A percentile compares a stretch with the other conserved stretches of the same genome.
Evolutionary conservation across 2,329 filamentous ascomycete genomes (phyloP).

Genomic region (Uncinocarpus reesii): DNA sequence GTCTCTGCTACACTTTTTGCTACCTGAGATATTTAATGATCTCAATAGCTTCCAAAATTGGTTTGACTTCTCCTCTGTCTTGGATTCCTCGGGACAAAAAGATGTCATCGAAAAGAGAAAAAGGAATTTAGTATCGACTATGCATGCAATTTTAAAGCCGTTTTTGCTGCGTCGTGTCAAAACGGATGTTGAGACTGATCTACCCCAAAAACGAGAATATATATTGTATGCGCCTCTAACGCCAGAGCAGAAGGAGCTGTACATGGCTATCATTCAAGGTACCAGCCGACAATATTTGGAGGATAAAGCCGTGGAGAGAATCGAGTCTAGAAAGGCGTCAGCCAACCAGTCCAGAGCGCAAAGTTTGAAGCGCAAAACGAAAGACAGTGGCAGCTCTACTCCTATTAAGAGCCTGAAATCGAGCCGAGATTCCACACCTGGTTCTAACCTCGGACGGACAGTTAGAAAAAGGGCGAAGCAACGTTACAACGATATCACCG

Average conservation of each 20-base stretch:
- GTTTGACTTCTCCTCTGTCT: constrained; percentile 92
- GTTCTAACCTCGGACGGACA: constrained; percentile 41
- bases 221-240: constrained; percentile 90
- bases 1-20: constrained; percentile 85
- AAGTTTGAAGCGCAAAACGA: constrained; percentile 50
- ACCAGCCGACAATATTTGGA: constrained; percentile 48
- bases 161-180: constrained; percentile 82
- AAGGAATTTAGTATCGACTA: constrained; percentile 69
- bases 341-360: constrained; percentile 29
- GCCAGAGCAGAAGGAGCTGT: constrained; percentile 79
- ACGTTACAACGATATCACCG: constrained; percentile 62
- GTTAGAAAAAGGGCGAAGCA: constrained; percentile 44
- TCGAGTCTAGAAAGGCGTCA: constrained; percentile 31
- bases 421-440: constrained; percentile 64
- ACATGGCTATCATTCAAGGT: constrained; percentile 73
- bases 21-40: constrained; percentile 87
- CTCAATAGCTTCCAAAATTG: constrained; percentile 87
- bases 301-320: constrained; percentile 41
- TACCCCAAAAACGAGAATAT: constrained; percentile 97
- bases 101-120: constrained; percentile 70
- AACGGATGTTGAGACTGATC: constrained; percentile 75
- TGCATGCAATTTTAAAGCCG: constrained; percentile 87
- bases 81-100: constrained; percentile 69
- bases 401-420: constrained; percentile 64
- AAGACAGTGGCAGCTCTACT: constrained; percentile 35